Conservation (phyloP, 371 early-diverging fungal species). For the Saksenaea oblongispora region DNA sequence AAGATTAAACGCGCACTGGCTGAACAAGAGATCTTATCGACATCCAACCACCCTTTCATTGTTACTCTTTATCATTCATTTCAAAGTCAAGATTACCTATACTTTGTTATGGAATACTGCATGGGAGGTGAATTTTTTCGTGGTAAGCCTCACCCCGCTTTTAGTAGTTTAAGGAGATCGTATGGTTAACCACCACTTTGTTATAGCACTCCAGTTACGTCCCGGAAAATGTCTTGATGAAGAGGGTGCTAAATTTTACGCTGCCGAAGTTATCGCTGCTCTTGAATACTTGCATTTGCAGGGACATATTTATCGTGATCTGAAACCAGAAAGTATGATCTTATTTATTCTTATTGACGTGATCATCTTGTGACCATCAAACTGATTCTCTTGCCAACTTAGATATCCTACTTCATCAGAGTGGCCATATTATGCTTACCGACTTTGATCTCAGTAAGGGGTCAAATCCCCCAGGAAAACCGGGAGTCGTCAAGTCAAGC, state of each 20-base stretch:
- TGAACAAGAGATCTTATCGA: slow-evolving; percentile 93
- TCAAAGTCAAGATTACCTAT: slow-evolving; percentile 92
- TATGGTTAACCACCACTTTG: not conserved
- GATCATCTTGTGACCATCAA: not conserved
- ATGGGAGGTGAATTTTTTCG: slow-evolving; percentile 98
- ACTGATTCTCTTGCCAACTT: not conserved
- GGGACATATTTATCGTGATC: slow-evolving; percentile 97
- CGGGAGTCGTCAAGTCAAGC: slow-evolving; percentile 67
- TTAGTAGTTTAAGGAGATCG: not conserved
- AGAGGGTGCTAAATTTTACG: slow-evolving; percentile 94
- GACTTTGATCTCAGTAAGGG: slow-evolving; percentile 95
- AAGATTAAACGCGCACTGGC: slow-evolving; percentile 95
- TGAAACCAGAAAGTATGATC: slow-evolving; percentile 99
- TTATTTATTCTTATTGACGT: no score
- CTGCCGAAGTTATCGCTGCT: slow-evolving; percentile 93
- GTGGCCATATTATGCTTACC: slow-evolving; percentile 94
- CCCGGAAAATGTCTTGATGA: slow-evolving; percentile 87
- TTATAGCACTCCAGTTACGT: slow-evolving; percentile 76
- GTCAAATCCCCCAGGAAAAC: slow-evolving; percentile 71
- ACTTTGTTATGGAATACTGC: slow-evolving; percentile 99
- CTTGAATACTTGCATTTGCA: slow-evolving; percentile 96
- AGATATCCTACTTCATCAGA: slow-evolving; percentile 89
- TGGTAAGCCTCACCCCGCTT: slow-evolving; percentile 43
- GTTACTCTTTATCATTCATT: slow-evolving; percentile 96
- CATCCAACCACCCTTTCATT: slow-evolving; percentile 96